Conservation (phyloP, 1,139 yeast genomes). For the Taphrina populina region DNA sequence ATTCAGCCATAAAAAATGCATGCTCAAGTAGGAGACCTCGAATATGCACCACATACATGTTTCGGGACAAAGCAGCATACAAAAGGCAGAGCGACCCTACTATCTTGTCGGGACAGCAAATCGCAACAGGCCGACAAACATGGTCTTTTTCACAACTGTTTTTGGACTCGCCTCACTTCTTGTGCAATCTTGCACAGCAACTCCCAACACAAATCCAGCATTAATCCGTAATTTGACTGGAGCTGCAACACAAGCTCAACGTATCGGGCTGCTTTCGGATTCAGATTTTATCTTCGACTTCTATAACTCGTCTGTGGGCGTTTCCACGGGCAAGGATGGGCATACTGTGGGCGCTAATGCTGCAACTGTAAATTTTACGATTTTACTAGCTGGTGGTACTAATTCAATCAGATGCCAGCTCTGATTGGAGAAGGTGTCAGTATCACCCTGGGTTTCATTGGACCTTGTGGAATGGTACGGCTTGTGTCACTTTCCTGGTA, state of each 20-base stretch:
- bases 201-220: slow-evolving; percentile 1
- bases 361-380: background rate
- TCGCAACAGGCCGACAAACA: too few relatives aligned
- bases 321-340: background rate
- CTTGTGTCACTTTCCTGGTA: background rate
- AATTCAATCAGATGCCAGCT: slow-evolving; percentile 1
- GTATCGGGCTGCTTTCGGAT: background rate
- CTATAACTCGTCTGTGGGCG: background rate
- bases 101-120: too few relatives aligned
- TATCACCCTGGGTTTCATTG: slow-evolving; percentile 4
- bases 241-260: background rate
- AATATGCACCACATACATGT: too few relatives aligned
- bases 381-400: background rate
- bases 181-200: background rate
- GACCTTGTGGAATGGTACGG: slow-evolving; percentile 6
- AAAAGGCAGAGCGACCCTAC: too few relatives aligned
- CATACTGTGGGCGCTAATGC: slow-evolving; percentile 3
- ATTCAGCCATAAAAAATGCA: too few relatives aligned
- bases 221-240: background rate
- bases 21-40: too few relatives aligned
- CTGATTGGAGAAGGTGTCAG: slow-evolving; percentile 7
- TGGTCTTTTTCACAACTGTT: background rate
- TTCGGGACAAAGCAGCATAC: too few relatives aligned
- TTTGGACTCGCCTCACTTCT: background rate
- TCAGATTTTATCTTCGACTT: slow-evolving; percentile 2